Evolutionary conservation across 108 stramenopile genomes (phyloP), one percentile per base, ranked within the genome.

Genomic region (Epithemia pelagica): DNA sequence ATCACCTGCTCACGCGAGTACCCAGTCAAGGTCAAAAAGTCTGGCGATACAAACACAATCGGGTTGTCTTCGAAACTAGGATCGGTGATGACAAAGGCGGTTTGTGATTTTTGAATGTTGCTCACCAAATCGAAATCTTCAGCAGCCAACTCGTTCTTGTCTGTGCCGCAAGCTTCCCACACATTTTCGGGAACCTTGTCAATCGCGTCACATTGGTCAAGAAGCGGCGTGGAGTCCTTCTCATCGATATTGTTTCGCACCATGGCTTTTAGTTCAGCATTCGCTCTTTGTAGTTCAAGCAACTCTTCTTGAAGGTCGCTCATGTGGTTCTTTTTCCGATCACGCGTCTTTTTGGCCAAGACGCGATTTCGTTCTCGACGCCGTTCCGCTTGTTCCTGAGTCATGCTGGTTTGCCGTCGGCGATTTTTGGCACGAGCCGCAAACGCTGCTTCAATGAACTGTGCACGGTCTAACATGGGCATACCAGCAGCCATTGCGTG

Each of bases 1-100:
- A 99, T 70, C 20, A 96, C 88, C 54, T 97, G 81, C 27, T 86
- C 84, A 32, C 81, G 78, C 28, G 82, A 58, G 67, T 99, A 99
- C 28, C 98, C 98, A 5, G 98, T 96, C 54, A 98, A 82, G 27
- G 58, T 76, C 26, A 95, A 70, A 75, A 98, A 98, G 61, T 81
- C 86, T 33, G 78, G 75, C 2, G 86, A 86, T 0, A 87, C 94
- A 67, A 87, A 95, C 30, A 95, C 90, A 62, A 96, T 97, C 28
- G 95, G 95, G 65, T 95, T 95, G 78, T 97, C 95, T 61, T 87
- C 92, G 0, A 98, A 76, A 69, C 82, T 92, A 19, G 96, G 96
- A 76, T 98, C 96, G 0, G 96, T 92, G 51, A 98, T 95, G 72
- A 94, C 64, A 76, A 98, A 98, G 73, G 84, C 86, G 58, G 95